These are phyloP conservation scores for Choiromyces venosus DNA, from an alignment of 495 filamentous ascomycete species.

Conservation along the genomic window DNA sequence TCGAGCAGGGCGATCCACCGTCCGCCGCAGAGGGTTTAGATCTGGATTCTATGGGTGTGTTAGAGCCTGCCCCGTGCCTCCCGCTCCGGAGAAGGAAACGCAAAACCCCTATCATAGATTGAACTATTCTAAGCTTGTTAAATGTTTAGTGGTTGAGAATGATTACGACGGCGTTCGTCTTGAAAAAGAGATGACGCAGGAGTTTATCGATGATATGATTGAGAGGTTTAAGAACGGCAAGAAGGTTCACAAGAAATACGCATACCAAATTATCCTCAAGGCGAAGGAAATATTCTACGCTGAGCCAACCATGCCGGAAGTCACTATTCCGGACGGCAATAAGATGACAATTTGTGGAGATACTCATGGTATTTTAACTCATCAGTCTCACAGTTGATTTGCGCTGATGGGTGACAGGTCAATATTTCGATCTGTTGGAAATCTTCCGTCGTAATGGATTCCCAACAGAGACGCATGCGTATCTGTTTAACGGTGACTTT, in stretches of 20 bases:
- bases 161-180: slow-evolving; percentile 79
- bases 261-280: slow-evolving; percentile 87
- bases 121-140: not conserved
- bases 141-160: slow-evolving; percentile 55
- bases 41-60: slow-evolving; percentile 63
- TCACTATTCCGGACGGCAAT: slow-evolving; percentile 68
- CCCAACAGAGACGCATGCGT: slow-evolving; percentile 76
- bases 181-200: slow-evolving; percentile 80
- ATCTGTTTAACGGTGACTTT: slow-evolving; percentile 99
- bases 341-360: slow-evolving; percentile 93
- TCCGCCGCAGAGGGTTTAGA: slow-evolving; percentile 88
- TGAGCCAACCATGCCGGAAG: slow-evolving; percentile 96
- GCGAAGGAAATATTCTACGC: slow-evolving; percentile 83
- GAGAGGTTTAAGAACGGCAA: slow-evolving; percentile 92
- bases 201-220: slow-evolving; percentile 96
- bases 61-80: not conserved
- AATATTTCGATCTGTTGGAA: slow-evolving; percentile 95
- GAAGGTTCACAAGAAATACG: slow-evolving; percentile 92
- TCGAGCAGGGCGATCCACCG: slow-evolving; percentile 84
- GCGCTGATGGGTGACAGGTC: slow-evolving; percentile 53
- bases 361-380: slow-evolving; percentile 65
- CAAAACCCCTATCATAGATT: not conserved
- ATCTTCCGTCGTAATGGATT: slow-evolving; percentile 88
- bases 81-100: not conserved
- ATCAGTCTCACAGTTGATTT: slow-evolving; percentile 30